Conservation (phyloP, 441 rosid genomes). For the Breynia disticha region DNA sequence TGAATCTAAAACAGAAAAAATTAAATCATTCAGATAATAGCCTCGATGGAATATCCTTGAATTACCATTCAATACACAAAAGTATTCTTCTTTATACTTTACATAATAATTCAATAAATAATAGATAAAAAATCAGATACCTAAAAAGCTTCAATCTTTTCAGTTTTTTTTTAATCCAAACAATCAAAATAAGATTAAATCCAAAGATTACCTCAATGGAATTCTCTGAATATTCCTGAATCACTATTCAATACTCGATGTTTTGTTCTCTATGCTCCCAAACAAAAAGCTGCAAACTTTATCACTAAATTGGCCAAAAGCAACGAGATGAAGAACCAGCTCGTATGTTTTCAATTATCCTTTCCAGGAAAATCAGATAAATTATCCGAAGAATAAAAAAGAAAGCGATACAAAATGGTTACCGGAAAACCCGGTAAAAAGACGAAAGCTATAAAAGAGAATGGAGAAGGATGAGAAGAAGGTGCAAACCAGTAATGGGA, state of each 20-base stretch:
- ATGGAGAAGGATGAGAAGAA: constrained; percentile 76
- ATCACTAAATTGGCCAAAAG: not conserved
- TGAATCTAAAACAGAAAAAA: not conserved
- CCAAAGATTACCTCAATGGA: too few relatives aligned
- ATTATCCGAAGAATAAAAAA: not conserved
- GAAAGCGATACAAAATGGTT: too few relatives aligned
- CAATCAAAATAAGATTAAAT: too few relatives aligned
- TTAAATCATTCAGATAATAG: not conserved
- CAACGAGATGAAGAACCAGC: not conserved
- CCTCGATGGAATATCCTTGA: not conserved
- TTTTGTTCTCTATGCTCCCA: not conserved
- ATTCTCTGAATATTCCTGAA: not conserved
- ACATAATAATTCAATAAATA: too few relatives aligned
- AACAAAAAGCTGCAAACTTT: not conserved
- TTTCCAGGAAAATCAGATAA: not conserved
- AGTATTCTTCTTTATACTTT: not conserved
- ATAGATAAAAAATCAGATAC: too few relatives aligned
- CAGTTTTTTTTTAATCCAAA: too few relatives aligned
- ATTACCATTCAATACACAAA: constrained; percentile 2
- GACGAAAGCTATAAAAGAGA: constrained; percentile 55
- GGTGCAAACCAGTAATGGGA: constrained; percentile 56
- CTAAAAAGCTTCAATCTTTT: too few relatives aligned
- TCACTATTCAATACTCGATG: constrained; percentile 1
- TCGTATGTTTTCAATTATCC: not conserved
- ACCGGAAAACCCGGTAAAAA: constrained; percentile 21